phyloP scores from a whole-genome alignment of 495 filamentous ascomycete species.

The Daldinia childiae region DNA sequence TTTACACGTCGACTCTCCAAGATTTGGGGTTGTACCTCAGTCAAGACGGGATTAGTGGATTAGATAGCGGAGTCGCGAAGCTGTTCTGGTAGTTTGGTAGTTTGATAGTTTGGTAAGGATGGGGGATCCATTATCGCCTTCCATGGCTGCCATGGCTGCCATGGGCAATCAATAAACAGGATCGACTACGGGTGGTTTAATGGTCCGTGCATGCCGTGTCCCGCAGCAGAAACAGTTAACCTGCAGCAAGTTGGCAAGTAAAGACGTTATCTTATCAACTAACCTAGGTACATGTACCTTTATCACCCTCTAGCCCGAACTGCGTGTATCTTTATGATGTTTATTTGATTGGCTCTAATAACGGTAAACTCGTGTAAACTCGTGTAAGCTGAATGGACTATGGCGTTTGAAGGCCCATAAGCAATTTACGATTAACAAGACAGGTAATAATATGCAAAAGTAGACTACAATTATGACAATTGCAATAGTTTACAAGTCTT shows the following conservation, averaged over 20 bases:
- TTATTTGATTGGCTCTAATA: not conserved
- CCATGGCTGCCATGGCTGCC: not conserved
- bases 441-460: not conserved
- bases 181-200: slow-evolving; percentile 5
- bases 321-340: not conserved
- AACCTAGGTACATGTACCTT: not conserved
- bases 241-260: not conserved
- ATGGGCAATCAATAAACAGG: slow-evolving; percentile 29
- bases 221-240: slow-evolving; percentile 21
- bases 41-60: slow-evolving; percentile 35
- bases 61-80: slow-evolving; percentile 34
- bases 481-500: not conserved
- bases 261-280: slow-evolving; percentile 25
- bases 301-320: not conserved
- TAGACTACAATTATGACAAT: not conserved
- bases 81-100: not conserved
- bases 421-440: not conserved
- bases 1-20: slow-evolving; percentile 41
- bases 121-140: slow-evolving; percentile 8
- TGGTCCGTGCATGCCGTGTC: slow-evolving; percentile 23
- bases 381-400: not conserved
- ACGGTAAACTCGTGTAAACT: not conserved
- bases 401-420: not conserved
- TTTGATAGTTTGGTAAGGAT: not conserved
- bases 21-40: slow-evolving; percentile 35